Evolutionary conservation across 257 asterid genomes (phyloP).

Genomic region (Solanum peruvianum): DNA sequence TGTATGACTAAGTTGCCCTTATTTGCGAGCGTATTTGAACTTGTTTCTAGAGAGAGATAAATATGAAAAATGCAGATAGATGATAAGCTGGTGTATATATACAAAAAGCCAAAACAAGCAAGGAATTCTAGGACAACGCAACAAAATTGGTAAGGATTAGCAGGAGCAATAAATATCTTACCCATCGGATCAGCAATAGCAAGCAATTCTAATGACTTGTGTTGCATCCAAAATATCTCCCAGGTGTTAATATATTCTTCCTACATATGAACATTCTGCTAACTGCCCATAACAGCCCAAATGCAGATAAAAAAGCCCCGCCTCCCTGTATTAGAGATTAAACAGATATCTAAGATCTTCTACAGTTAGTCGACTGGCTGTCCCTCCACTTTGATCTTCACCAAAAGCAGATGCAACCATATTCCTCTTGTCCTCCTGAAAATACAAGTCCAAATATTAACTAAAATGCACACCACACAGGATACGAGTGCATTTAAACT

Average conservation of each 20-base stretch:
- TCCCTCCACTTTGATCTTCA: constrained; percentile 77
- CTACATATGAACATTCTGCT: background rate
- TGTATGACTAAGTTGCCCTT: background rate
- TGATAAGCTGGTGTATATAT: background rate
- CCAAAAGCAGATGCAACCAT: constrained; percentile 99
- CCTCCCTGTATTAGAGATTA: constrained; percentile 10
- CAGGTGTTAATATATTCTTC: background rate
- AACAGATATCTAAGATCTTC: constrained; percentile 78
- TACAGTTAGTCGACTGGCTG: constrained; percentile 43
- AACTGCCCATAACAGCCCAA: background rate
- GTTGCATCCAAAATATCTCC: background rate
- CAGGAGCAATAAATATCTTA: background rate
- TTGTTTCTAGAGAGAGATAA: background rate
- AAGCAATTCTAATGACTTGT: background rate
- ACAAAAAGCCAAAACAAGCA: background rate
- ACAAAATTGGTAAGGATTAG: background rate
- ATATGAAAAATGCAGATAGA: background rate
- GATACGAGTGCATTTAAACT: background rate
- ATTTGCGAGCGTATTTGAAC: background rate
- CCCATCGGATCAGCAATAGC: background rate
- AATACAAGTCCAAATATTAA: background rate
- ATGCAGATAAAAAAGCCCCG: background rate
- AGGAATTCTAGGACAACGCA: background rate
- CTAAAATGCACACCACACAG: background rate
- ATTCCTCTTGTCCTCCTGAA: constrained; percentile 92